These are phyloP conservation scores for Arthrobotrys sinensis DNA, from an alignment of 2,329 filamentous ascomycete genomes.

Conservation along the genomic window DNA sequence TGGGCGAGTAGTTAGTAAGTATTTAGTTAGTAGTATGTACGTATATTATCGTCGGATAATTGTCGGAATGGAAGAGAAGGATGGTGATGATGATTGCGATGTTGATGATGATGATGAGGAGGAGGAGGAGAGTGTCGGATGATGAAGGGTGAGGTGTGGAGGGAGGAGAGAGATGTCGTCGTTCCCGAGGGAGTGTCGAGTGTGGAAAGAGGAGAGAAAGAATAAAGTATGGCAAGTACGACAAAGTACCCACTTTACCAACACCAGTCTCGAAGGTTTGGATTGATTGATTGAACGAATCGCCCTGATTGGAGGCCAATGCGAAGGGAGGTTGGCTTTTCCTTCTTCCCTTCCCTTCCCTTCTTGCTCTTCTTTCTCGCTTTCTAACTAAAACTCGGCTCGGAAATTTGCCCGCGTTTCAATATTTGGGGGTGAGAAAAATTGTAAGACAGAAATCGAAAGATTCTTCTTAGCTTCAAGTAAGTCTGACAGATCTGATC, in stretches of 20 bases:
- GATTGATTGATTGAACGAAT: background rate
- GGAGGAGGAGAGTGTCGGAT: conserved; percentile 47
- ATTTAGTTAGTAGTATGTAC: background rate
- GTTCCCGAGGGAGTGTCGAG: conserved; percentile 46
- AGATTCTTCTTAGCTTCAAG: background rate
- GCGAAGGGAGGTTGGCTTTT: conserved; percentile 3
- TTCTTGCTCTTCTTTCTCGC: background rate
- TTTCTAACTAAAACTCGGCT: conserved; percentile 33
- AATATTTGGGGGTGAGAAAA: conserved; percentile 28
- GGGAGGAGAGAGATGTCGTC: conserved; percentile 25
- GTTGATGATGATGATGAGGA: conserved; percentile 28
- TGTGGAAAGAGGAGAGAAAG: conserved; percentile 45
- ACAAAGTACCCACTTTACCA: conserved; percentile 11
- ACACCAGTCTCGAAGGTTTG: conserved; percentile 10
- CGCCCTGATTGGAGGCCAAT: background rate
- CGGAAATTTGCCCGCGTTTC: conserved; percentile 44
- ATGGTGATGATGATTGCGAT: background rate
- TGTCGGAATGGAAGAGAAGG: conserved; percentile 29
- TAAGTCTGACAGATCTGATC: background rate
- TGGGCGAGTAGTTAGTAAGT: background rate
- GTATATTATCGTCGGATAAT: conserved; percentile 18
- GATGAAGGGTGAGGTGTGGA: conserved; percentile 40
- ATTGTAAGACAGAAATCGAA: conserved; percentile 17
- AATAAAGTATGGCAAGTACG: conserved; percentile 42
- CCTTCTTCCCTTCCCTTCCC: background rate